A percentile compares a stretch with the other conserved stretches of the same genome.
Evolutionary conservation across 768 basidiomycete species (phyloP).

Genomic region (Mrakia gelida): DNA sequence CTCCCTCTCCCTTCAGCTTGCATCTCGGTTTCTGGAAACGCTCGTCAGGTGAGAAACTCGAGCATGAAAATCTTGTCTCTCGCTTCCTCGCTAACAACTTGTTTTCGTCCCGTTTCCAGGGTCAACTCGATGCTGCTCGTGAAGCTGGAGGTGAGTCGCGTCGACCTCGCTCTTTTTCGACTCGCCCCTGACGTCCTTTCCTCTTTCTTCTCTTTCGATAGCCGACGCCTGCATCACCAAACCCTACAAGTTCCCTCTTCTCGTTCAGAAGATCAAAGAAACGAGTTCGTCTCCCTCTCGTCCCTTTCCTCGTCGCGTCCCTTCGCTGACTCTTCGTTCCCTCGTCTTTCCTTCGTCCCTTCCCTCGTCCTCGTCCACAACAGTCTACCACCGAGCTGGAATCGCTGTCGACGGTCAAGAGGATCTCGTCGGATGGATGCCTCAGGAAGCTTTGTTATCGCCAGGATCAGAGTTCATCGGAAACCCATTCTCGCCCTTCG

Average conservation of each 20-base stretch:
- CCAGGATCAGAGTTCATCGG: neutral
- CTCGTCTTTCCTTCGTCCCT: neutral
- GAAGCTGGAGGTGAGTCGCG: conserved; percentile 2
- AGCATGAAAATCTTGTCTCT: too few relatives aligned
- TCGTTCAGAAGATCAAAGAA: conserved; percentile 8
- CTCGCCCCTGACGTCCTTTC: neutral
- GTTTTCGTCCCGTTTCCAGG: neutral
- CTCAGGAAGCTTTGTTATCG: neutral
- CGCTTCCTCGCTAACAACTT: too few relatives aligned
- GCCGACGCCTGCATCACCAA: conserved; percentile 6
- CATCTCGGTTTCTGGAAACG: conserved; percentile 8
- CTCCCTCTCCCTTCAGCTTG: neutral
- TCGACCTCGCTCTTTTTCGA: neutral
- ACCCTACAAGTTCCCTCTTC: neutral
- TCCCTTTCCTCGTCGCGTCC: neutral
- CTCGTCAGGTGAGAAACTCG: neutral
- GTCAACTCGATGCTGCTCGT: conserved; percentile 11
- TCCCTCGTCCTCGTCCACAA: too few relatives aligned
- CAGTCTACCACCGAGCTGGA: conserved; percentile 4
- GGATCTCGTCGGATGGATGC: neutral
- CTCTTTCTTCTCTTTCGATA: neutral
- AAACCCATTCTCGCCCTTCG: neutral
- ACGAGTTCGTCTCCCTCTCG: neutral
- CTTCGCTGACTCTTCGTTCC: neutral
- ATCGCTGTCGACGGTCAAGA: neutral